Conservation (phyloP, 768 basidiomycete species). For the Mycena galericulata region DNA sequence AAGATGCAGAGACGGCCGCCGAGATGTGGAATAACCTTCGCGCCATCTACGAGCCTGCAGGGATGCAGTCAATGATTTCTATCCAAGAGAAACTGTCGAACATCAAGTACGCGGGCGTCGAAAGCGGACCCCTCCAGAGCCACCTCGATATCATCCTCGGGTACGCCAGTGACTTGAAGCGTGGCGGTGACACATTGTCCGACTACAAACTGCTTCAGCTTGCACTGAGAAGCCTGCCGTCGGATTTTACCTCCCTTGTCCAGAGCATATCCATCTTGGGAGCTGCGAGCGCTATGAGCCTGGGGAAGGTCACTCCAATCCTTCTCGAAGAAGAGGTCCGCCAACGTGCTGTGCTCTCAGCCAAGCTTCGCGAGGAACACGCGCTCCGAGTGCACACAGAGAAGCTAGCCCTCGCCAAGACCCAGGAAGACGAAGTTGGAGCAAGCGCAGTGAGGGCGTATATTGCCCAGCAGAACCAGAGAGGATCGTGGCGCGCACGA, state of each 20-base stretch:
- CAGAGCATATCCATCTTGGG: not conserved
- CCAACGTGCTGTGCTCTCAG: not conserved
- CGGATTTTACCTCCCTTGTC: not conserved
- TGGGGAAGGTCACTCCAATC: not conserved
- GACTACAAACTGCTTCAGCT: conserved; percentile 1
- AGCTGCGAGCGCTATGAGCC: not conserved
- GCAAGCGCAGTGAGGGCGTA: conserved; percentile 10
- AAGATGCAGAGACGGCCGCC: not conserved
- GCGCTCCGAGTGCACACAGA: not conserved
- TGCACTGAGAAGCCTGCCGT: not conserved
- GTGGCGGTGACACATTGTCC: not conserved
- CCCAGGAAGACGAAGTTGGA: not conserved
- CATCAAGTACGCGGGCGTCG: not conserved
- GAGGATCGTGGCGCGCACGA: not conserved
- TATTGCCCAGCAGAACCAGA: not conserved
- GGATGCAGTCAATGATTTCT: not conserved
- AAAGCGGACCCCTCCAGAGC: not conserved
- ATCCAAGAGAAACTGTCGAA: not conserved
- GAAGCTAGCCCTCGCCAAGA: not conserved
- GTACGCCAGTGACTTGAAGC: not conserved
- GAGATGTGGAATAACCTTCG: conserved; percentile 1
- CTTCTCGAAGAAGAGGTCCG: not conserved
- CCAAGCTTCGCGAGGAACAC: not conserved
- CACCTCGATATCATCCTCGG: not conserved
- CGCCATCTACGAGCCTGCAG: not conserved